Base-by-base conservation (phyloP, 176 grass and related monocot species). In the Zea luxurians region DNA sequence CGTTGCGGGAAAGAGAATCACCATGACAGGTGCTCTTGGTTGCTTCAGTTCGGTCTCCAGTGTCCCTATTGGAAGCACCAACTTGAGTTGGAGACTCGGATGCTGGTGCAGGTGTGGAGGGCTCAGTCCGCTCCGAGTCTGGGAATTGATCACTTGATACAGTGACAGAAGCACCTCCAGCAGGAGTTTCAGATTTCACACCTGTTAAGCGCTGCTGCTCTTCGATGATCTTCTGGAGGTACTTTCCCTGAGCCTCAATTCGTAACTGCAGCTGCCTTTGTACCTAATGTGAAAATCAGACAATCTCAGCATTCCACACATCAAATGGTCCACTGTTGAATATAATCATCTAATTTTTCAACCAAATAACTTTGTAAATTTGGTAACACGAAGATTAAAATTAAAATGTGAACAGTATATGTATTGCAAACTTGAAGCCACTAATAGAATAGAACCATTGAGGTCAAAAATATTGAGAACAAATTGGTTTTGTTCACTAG, bases 191-290 rank as follows among this genome's bases (percentile, higher is more conserved):
- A 16, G 85, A 55, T 58, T 87, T 74, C 55, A 83, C 83, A 9
- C 83, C 92, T 45, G 80, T 72, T 7, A 86, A 48, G 13, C 83
- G 87, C 72, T 95, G 92, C 65, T 99, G 96, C 83, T 99, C 92
- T 78, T 99, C 96, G 4, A 99, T 93, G 55, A 99, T 99, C 79
- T 99, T 99, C 86, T 99, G 89, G 45, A 99, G 88, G 87, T 99
- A 99, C 68, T 96, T 93, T 7, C 92, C 96, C 78, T 99, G 96
- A 11, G 96, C 96, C 70, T 99, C 96, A n/a, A 99, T 99, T 79
- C 92, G 91, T 76, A 93, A 66, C 61, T 99, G 96, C 68, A 99
- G 83, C 84, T 99, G 96, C 86, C 96, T 93, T 82, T 99, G 96
- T 67, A 99, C 96, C 96, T 96, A 48, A 71, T 64, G 48, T 66